Evolutionary conservation across 2,329 filamentous ascomycete species (phyloP).

Genomic region (Alternaria sp.): DNA sequence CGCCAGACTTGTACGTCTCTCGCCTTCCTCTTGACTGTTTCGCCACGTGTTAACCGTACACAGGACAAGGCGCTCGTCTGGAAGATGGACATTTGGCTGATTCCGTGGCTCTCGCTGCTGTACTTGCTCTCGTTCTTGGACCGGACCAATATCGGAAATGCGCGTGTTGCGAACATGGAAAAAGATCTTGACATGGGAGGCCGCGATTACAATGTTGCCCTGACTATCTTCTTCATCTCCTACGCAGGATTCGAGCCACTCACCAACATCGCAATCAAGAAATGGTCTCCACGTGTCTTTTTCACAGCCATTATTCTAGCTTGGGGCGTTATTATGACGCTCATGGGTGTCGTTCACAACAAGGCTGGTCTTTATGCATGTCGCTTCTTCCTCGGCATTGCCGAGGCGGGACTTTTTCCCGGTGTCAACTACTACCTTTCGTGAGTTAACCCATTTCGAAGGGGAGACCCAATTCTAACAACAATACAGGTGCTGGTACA

Average conservation of each 20-base stretch:
- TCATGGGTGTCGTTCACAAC: slow-evolving; percentile 59
- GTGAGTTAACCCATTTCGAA: slow-evolving; percentile 42
- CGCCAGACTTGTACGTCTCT: slow-evolving; percentile 39
- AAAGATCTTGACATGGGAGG: slow-evolving; percentile 51
- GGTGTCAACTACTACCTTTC: slow-evolving; percentile 65
- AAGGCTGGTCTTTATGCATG: slow-evolving; percentile 47
- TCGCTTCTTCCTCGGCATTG: slow-evolving; percentile 51
- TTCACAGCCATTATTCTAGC: slow-evolving; percentile 58
- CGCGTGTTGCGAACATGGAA: slow-evolving; percentile 49
- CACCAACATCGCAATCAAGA: slow-evolving; percentile 69
- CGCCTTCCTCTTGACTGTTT: background rate
- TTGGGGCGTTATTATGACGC: slow-evolving; percentile 60
- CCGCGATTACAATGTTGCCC: slow-evolving; percentile 69
- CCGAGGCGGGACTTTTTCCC: slow-evolving; percentile 52
- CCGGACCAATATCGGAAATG: slow-evolving; percentile 58
- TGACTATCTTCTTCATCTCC: slow-evolving; percentile 71
- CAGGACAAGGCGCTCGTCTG: slow-evolving; percentile 52
- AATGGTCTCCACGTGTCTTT: slow-evolving; percentile 61
- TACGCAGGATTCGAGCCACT: slow-evolving; percentile 61
- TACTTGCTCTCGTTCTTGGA: slow-evolving; percentile 55
- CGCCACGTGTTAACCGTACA: slow-evolving; percentile 23
- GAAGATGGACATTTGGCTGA: slow-evolving; percentile 55
- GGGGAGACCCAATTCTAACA: slow-evolving; percentile 8
- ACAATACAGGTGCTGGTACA: slow-evolving; percentile 59
- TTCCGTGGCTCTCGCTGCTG: slow-evolving; percentile 54